Percentiles rank a stretch among this genome's conserved stretches.
phyloP scores from a whole-genome alignment of 106 monocot genomes.

The Dendrobium officinale region DNA sequence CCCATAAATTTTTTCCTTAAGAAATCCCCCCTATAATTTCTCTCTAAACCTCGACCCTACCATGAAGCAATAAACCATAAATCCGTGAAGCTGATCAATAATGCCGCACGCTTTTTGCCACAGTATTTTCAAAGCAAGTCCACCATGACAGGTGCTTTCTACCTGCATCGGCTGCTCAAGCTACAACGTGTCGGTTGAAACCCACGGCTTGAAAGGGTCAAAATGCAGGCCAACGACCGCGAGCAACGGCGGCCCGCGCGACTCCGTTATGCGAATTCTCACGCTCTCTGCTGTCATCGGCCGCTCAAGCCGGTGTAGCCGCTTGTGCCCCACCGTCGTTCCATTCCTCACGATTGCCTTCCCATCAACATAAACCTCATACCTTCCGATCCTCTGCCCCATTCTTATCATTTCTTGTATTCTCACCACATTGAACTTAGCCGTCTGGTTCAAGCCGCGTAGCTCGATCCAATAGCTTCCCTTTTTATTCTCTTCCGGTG shows the following conservation, averaged over 20 bases:
- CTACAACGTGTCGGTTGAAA: too few relatives aligned
- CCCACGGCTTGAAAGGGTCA: constrained; percentile 32
- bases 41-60: too few relatives aligned
- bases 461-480: constrained; percentile 53
- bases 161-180: too few relatives aligned
- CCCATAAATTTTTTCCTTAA: too few relatives aligned
- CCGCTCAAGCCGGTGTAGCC: constrained; percentile 52
- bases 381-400: constrained; percentile 61
- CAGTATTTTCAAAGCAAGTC: too few relatives aligned
- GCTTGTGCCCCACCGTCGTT: constrained; percentile 79
- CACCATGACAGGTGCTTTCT: too few relatives aligned
- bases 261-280: constrained; percentile 37
- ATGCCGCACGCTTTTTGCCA: too few relatives aligned
- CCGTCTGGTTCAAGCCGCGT: not conserved
- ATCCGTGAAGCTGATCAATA: too few relatives aligned
- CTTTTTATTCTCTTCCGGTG: constrained; percentile 15
- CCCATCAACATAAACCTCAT: constrained; percentile 53
- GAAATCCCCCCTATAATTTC: too few relatives aligned
- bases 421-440: constrained; percentile 65
- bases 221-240: constrained; percentile 63
- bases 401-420: constrained; percentile 65
- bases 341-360: constrained; percentile 41
- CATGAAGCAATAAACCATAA: too few relatives aligned
- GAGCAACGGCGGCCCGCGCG: constrained; percentile 50
- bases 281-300: constrained; percentile 28